Evolutionary conservation across 202 grass and related monocot genomes (phyloP), one percentile per base, ranked within the genome.

Genomic region (Cymbopogon flexuosus): DNA sequence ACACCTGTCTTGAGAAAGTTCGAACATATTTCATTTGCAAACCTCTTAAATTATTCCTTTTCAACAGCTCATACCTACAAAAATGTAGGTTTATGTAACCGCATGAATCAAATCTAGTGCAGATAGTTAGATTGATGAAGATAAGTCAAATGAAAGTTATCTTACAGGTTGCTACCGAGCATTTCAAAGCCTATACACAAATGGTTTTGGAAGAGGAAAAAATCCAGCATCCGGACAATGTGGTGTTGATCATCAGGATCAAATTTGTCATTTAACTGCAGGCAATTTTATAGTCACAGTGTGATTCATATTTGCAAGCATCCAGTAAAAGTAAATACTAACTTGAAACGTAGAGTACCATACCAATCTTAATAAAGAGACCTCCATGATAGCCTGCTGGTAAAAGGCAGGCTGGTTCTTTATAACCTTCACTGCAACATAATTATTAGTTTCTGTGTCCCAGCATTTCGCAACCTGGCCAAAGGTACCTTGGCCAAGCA

Each of bases 171-270:
- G 76, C 82, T 72, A 79, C 96, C 96, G 59, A 99, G 92, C 92
- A 99, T 96, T 91, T 99, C 96, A 85, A 99, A 99, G 9, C 90
- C 75, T 75, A 99, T 96, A 68, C 96, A 99, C 77, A 99, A 89
- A 91, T 99, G 96, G 79, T 83, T 88, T 78, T 99, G 78, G 69
- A 61, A 93, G 18, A 93, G 82, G 76, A 99, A 99, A 85, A 90
- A 96, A 85, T 99, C 96, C 81, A 99, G 83, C 80, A 96, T 96
- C 33, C 96, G 88, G 11, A 99, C 96, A 83, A 99, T 99, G 78
- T 99, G 90, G 76, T 96, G 83, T 75, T 91, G 79, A 91, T 96
- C 90, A 86, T 96, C 88, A 79, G 96, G 96, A 87, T 99, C 92
- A 87, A 88, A 96, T 62, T 86, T 96, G n/a, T 82, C 68, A 79